phyloP scores from a whole-genome alignment of 176 grass and related monocot genomes.

The Avena eriantha region DNA sequence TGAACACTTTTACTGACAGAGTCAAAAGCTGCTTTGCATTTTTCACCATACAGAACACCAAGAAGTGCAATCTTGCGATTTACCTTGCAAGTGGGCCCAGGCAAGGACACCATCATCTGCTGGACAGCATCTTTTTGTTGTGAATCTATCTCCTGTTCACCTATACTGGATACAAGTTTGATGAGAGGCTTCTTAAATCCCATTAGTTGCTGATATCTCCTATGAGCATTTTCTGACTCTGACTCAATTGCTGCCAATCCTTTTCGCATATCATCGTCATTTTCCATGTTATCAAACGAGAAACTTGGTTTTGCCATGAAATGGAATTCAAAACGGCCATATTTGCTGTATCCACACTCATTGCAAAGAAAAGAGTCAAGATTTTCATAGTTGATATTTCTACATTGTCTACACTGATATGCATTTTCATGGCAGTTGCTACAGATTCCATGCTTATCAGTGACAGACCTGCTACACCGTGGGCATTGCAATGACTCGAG shows the following conservation, averaged over 20 bases:
- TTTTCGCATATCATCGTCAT: constrained; percentile 98
- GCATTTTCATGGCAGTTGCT: constrained; percentile 99
- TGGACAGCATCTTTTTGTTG: constrained; percentile 98
- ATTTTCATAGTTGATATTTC: constrained; percentile 99
- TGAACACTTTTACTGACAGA: constrained; percentile 98
- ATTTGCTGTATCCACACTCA: constrained; percentile 99
- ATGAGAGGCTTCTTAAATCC: constrained; percentile 98
- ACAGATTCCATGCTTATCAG: constrained; percentile 98
- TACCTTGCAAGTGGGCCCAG: constrained; percentile 95
- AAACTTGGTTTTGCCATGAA: constrained; percentile 99
- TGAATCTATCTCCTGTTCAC: constrained; percentile 92
- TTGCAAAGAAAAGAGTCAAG: constrained; percentile 99
- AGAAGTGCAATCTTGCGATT: constrained; percentile 97
- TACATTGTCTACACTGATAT: constrained; percentile 94
- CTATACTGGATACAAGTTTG: constrained; percentile 96
- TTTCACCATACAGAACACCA: constrained; percentile 97
- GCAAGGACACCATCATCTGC: constrained; percentile 99
- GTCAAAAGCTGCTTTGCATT: constrained; percentile 99
- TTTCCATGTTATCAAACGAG: constrained; percentile 99
- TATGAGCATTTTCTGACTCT: constrained; percentile 98
- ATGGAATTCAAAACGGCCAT: constrained; percentile 99
- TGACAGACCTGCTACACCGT: constrained; percentile 91
- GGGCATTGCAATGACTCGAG: constrained; percentile 98
- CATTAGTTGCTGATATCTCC: constrained; percentile 95
- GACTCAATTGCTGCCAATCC: constrained; percentile 93